These are phyloP conservation scores for Bryum argenteum DNA, from an alignment of 225 moss, liverwort and hornwort species.

Conservation along the genomic window DNA sequence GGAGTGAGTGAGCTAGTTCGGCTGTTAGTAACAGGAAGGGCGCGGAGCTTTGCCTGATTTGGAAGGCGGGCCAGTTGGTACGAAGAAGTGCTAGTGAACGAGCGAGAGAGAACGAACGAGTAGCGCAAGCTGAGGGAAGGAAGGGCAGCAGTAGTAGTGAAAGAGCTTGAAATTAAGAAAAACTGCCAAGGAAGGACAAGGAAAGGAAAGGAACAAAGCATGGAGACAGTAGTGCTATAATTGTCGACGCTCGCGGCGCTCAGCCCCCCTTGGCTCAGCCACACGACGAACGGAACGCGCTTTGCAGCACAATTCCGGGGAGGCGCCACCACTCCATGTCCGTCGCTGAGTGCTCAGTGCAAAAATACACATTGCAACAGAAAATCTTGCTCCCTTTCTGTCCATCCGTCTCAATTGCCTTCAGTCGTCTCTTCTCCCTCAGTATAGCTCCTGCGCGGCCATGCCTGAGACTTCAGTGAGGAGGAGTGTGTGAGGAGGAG, in stretches of 20 bases:
- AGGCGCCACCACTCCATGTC: conserved; percentile 31
- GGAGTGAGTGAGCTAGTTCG: conserved; percentile 29
- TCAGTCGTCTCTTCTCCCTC: not conserved
- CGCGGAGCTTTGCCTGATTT: conserved; percentile 45
- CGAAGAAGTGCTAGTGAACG: no score
- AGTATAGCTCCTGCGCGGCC: conserved; percentile 25
- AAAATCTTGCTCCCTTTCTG: not conserved
- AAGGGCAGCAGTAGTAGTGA: no score
- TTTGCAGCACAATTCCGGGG: conserved; percentile 53
- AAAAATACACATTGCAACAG: conserved; percentile 25
- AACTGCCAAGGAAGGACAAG: not conserved
- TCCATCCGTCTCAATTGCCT: not conserved
- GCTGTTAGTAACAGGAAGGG: conserved; percentile 32
- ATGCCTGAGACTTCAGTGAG: conserved; percentile 29
- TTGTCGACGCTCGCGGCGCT: conserved; percentile 42
- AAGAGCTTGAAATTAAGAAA: conserved; percentile 17
- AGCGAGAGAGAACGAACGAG: no score
- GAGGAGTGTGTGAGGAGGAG: conserved; percentile 17
- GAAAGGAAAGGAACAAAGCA: not conserved
- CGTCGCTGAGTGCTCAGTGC: conserved; percentile 27
- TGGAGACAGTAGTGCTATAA: conserved; percentile 27
- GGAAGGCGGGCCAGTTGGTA: conserved; percentile 37
- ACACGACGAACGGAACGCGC: conserved; percentile 28
- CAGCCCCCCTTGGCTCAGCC: not conserved
- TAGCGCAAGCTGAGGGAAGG: not conserved